Evolutionary conservation across 139 green algal species (phyloP).

Genomic region (Zygnema circumcarinatum): DNA sequence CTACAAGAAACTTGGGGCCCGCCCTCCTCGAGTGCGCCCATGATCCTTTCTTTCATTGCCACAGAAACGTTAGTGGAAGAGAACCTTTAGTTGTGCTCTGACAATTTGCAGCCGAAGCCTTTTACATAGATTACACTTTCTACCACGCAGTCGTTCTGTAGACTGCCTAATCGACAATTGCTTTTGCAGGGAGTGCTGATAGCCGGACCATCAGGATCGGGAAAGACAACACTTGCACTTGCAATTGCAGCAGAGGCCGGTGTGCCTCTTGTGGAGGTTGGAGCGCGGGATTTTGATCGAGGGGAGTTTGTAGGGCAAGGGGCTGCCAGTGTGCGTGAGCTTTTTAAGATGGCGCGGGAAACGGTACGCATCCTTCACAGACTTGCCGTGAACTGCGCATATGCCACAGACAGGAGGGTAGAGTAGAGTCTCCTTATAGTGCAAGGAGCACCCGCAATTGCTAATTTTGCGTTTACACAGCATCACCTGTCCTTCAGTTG

Average conservation of each 20-base stretch:
- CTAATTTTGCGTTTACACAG: no score
- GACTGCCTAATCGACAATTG: no score
- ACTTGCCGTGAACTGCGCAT: not conserved
- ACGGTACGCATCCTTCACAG: not conserved
- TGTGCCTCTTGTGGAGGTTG: conserved; percentile 43
- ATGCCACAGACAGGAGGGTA: no score
- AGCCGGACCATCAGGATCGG: conserved; percentile 15
- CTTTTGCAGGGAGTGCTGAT: conserved; percentile 42
- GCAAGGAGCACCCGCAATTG: no score
- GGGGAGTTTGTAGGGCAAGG: conserved; percentile 42
- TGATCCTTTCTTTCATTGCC: not conserved
- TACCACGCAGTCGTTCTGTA: no score
- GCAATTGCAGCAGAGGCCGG: conserved; percentile 42
- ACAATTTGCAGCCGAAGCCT: no score
- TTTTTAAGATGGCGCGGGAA: conserved; percentile 18
- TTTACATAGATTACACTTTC: no score
- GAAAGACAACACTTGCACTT: conserved; percentile 27
- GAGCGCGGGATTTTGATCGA: conserved; percentile 3
- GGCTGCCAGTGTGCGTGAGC: conserved; percentile 7
- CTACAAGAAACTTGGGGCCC: conserved; percentile 46
- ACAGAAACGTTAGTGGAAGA: no score
- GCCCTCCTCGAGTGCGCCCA: conserved; percentile 28
- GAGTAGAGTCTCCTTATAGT: no score
- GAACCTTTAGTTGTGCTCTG: no score
- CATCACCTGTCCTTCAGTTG: no score